A percentile compares a stretch with the other conserved stretches of the same genome.
Conservation (phyloP, 805 yeast species). For the Tetrapisispora iriomotensis region DNA sequence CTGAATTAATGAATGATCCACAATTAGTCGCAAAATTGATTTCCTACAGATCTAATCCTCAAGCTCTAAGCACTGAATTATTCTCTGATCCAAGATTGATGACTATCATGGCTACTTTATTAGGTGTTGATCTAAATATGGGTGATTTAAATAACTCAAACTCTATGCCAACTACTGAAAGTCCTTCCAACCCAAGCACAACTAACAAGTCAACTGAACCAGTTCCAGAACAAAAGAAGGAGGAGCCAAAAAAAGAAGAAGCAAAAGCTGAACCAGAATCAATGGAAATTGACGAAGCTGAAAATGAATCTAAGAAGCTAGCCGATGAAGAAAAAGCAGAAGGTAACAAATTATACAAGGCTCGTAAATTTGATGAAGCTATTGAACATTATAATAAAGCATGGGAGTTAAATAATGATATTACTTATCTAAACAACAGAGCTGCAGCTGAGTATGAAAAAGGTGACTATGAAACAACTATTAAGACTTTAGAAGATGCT, state of each 20-base stretch:
- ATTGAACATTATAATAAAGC: slow-evolving; percentile 80
- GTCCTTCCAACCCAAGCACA: slow-evolving; percentile 29
- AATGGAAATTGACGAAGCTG: slow-evolving; percentile 26
- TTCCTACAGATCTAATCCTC: slow-evolving; percentile 60
- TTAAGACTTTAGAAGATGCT: slow-evolving; percentile 70
- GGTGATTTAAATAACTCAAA: slow-evolving; percentile 24
- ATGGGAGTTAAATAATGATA: slow-evolving; percentile 70
- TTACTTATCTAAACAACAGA: slow-evolving; percentile 88
- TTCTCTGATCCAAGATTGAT: slow-evolving; percentile 76
- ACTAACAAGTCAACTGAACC: too few relatives aligned
- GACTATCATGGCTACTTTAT: slow-evolving; percentile 75
- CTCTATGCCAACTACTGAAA: slow-evolving; percentile 22
- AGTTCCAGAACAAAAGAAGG: slow-evolving; percentile 17
- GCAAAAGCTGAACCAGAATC: slow-evolving; percentile 31
- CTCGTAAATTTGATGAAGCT: slow-evolving; percentile 86
- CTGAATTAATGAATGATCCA: slow-evolving; percentile 82
- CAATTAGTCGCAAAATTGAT: slow-evolving; percentile 56
- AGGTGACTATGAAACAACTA: slow-evolving; percentile 81
- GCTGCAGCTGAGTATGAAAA: slow-evolving; percentile 98
- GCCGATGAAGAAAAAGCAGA: slow-evolving; percentile 70
- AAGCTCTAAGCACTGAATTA: slow-evolving; percentile 58
- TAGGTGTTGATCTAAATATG: slow-evolving; percentile 69
- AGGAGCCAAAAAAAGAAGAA: slow-evolving; percentile 20
- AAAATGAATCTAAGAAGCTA: slow-evolving; percentile 31
- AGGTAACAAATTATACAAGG: slow-evolving; percentile 82